phyloP scores from a whole-genome alignment of 306 rosid genomes.

The Abrus pulchellus region DNA sequence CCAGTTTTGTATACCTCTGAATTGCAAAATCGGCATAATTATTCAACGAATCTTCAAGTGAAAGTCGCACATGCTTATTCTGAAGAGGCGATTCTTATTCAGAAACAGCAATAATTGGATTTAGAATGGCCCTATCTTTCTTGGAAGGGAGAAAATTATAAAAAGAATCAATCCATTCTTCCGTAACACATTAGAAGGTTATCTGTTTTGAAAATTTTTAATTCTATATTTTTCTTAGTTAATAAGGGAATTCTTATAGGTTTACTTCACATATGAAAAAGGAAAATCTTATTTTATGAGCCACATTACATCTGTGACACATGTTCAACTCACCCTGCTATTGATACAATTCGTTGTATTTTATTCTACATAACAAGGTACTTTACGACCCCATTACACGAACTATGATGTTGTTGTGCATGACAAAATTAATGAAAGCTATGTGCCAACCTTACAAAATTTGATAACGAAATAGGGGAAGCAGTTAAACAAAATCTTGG shows the following conservation, averaged over 20 bases:
- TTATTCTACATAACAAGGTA: slow-evolving; percentile 33
- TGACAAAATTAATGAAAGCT: slow-evolving; percentile 29
- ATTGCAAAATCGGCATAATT: slow-evolving; percentile 43
- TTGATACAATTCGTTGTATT: slow-evolving; percentile 21
- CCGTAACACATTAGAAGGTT: slow-evolving; percentile 2
- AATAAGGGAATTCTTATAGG: slow-evolving; percentile 10
- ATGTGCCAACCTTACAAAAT: slow-evolving; percentile 45
- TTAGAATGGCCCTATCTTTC: slow-evolving; percentile 20
- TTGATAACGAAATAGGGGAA: slow-evolving; percentile 46
- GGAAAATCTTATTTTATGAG: background rate
- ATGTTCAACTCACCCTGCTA: background rate
- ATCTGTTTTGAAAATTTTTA: background rate
- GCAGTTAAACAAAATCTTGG: slow-evolving; percentile 41
- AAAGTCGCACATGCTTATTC: slow-evolving; percentile 51
- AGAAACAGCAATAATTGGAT: slow-evolving; percentile 38
- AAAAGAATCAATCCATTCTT: background rate
- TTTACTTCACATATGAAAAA: background rate
- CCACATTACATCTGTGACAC: background rate
- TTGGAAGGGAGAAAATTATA: slow-evolving; percentile 19
- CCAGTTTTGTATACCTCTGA: slow-evolving; percentile 35
- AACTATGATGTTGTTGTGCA: slow-evolving; percentile 32
- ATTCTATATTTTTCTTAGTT: slow-evolving; percentile 5
- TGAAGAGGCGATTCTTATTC: slow-evolving; percentile 29
- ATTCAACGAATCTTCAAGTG: slow-evolving; percentile 50
- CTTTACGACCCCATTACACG: slow-evolving; percentile 4